These are phyloP conservation scores for Mycena chlorophos DNA, from an alignment of 768 basidiomycete genomes.

Conservation along the genomic window DNA sequence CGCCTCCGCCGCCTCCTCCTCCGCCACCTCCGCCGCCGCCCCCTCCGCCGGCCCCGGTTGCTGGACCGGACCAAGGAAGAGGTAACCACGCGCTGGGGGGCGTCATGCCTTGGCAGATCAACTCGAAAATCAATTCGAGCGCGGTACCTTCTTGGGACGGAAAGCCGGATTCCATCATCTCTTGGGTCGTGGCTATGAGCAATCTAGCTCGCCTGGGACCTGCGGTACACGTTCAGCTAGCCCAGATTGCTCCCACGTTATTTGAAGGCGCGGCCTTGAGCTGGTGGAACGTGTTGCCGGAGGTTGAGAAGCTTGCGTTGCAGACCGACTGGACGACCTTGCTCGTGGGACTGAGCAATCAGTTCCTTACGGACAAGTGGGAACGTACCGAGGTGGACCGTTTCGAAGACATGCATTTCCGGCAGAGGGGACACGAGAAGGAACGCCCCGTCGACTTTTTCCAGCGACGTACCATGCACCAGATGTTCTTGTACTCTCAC, in stretches of 20 bases:
- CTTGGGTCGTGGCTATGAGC: too few relatives aligned
- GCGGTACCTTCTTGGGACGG: too few relatives aligned
- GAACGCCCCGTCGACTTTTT: conserved; percentile 4
- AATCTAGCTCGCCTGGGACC: too few relatives aligned
- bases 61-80: too few relatives aligned
- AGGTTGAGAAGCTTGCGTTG: neutral
- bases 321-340: neutral
- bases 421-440: neutral
- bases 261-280: neutral
- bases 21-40: too few relatives aligned
- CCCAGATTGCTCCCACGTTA: conserved; percentile 1
- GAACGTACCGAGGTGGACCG: neutral
- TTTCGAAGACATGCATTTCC: conserved; percentile 8
- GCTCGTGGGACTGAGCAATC: neutral
- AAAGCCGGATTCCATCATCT: too few relatives aligned
- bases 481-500: neutral
- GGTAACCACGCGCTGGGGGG: too few relatives aligned
- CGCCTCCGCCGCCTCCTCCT: too few relatives aligned
- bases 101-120: too few relatives aligned
- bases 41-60: too few relatives aligned
- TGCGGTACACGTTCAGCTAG: neutral
- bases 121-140: too few relatives aligned
- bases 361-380: conserved; percentile 1
- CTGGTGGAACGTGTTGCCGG: conserved; percentile 8
- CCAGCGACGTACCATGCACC: neutral